phyloP scores from a whole-genome alignment of 768 basidiomycete genomes.

The Boletellus ananiceps region DNA sequence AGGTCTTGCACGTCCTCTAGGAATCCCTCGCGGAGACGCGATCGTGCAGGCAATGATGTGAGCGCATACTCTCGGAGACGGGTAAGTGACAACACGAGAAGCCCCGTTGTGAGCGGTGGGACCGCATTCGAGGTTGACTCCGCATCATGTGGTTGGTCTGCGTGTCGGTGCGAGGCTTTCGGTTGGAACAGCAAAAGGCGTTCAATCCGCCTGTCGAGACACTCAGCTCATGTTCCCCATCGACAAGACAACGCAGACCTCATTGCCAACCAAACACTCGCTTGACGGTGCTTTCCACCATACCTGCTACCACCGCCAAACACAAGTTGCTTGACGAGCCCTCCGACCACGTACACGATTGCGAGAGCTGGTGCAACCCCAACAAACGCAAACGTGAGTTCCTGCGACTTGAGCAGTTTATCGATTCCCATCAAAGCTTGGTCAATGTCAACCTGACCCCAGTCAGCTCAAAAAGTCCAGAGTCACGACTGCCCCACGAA shows the following conservation, averaged over 20 bases:
- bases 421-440: conserved; percentile 89
- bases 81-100: conserved; percentile 67
- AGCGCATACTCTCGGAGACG: conserved; percentile 64
- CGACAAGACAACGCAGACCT: conserved; percentile 39
- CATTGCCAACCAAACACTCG: conserved; percentile 66
- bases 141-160: neutral
- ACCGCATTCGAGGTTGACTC: conserved; percentile 16
- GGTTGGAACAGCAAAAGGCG: conserved; percentile 56
- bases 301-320: conserved; percentile 47
- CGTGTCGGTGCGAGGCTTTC: conserved; percentile 17
- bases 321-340: conserved; percentile 49
- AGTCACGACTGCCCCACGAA: conserved; percentile 19
- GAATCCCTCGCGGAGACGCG: conserved; percentile 70
- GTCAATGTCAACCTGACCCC: conserved; percentile 78
- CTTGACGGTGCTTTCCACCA: conserved; percentile 53
- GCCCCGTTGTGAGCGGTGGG: conserved; percentile 62
- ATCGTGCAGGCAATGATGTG: conserved; percentile 49
- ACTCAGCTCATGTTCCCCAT: conserved; percentile 5
- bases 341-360: conserved; percentile 65
- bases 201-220: conserved; percentile 53
- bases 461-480: neutral
- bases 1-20: conserved; percentile 81
- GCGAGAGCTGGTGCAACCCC: conserved; percentile 89
- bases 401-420: conserved; percentile 88
- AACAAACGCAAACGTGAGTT: conserved; percentile 94